These are phyloP conservation scores for Hyaloscypha bicolor DNA, from an alignment of 495 filamentous ascomycete genomes.

Conservation along the genomic window DNA sequence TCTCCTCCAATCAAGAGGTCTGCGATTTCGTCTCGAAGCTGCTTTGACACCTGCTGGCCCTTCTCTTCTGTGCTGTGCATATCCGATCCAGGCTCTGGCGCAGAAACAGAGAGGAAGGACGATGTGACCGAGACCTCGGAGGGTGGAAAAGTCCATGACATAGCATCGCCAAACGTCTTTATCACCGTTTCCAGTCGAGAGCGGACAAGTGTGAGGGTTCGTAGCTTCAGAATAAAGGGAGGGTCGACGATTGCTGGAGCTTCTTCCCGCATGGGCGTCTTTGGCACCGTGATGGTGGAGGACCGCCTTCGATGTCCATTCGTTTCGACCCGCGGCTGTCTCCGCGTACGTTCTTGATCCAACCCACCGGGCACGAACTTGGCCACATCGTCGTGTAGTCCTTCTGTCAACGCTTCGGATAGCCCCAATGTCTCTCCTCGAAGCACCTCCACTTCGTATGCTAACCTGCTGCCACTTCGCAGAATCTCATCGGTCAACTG, in stretches of 20 bases:
- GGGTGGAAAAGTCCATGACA: slow-evolving; percentile 89
- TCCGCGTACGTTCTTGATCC: slow-evolving; percentile 29
- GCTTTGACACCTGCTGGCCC: slow-evolving; percentile 70
- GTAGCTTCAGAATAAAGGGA: slow-evolving; percentile 72
- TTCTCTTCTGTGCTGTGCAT: slow-evolving; percentile 72
- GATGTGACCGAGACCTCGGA: slow-evolving; percentile 72
- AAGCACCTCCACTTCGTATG: slow-evolving; percentile 93
- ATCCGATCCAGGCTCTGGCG: slow-evolving; percentile 67
- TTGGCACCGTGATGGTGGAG: slow-evolving; percentile 26
- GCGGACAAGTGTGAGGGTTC: slow-evolving; percentile 81
- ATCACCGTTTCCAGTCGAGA: slow-evolving; percentile 81
- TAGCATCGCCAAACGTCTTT: slow-evolving; percentile 86
- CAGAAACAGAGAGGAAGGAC: slow-evolving; percentile 80
- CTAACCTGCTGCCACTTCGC: slow-evolving; percentile 78
- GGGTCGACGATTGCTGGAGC: slow-evolving; percentile 51
- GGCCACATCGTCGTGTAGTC: slow-evolving; percentile 65
- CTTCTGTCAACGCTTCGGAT: slow-evolving; percentile 74
- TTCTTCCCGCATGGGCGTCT: slow-evolving; percentile 27
- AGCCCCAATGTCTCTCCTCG: slow-evolving; percentile 81
- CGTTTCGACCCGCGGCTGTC: slow-evolving; percentile 11
- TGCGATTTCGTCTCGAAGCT: slow-evolving; percentile 70
- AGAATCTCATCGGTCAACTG: slow-evolving; percentile 94
- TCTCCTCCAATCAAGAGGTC: slow-evolving; percentile 61
- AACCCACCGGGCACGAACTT: slow-evolving; percentile 65
- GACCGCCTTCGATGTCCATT: slow-evolving; percentile 24